phyloP scores from a whole-genome alignment of 352 stramenopile species.

The Peronospora belbahrii region DNA sequence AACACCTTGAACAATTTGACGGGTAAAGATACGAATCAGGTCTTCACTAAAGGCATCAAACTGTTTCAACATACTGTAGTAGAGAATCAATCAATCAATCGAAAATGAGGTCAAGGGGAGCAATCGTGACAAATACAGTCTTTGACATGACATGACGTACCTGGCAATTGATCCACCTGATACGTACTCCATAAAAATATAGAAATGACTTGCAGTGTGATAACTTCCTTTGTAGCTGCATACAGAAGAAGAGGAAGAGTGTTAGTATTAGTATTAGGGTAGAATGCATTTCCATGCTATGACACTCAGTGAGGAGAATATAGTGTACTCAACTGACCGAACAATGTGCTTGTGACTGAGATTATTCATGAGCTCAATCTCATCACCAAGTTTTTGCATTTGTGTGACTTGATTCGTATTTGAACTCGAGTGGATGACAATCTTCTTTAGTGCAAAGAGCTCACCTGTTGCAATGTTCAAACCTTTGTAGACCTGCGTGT shows the following conservation, averaged over 20 bases:
- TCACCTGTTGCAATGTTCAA: slow-evolving; percentile 90
- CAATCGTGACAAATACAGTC: too few relatives aligned
- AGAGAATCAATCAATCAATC: neutral
- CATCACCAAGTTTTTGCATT: slow-evolving; percentile 72
- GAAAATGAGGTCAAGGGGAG: neutral
- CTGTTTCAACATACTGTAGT: slow-evolving; percentile 79
- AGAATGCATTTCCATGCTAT: too few relatives aligned
- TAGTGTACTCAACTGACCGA: slow-evolving; percentile 41
- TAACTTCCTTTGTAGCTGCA: slow-evolving; percentile 78
- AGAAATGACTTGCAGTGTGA: slow-evolving; percentile 68
- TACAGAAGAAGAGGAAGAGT: slow-evolving; percentile 3
- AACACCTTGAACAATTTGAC: slow-evolving; percentile 88
- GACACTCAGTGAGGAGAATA: too few relatives aligned
- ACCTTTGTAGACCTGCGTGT: slow-evolving; percentile 85
- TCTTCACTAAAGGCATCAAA: slow-evolving; percentile 90
- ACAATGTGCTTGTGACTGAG: slow-evolving; percentile 94
- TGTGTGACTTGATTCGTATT: slow-evolving; percentile 49
- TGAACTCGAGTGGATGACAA: slow-evolving; percentile 64
- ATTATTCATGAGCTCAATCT: slow-evolving; percentile 93
- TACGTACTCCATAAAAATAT: slow-evolving; percentile 97
- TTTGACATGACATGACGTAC: slow-evolving; percentile 13
- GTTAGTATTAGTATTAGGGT: too few relatives aligned
- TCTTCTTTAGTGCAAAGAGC: slow-evolving; percentile 87
- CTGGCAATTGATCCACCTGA: slow-evolving; percentile 87
- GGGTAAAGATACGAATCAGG: slow-evolving; percentile 87